Evolutionary conservation across 257 asterid species (phyloP).

Genomic region (Nicotiana undulata): DNA sequence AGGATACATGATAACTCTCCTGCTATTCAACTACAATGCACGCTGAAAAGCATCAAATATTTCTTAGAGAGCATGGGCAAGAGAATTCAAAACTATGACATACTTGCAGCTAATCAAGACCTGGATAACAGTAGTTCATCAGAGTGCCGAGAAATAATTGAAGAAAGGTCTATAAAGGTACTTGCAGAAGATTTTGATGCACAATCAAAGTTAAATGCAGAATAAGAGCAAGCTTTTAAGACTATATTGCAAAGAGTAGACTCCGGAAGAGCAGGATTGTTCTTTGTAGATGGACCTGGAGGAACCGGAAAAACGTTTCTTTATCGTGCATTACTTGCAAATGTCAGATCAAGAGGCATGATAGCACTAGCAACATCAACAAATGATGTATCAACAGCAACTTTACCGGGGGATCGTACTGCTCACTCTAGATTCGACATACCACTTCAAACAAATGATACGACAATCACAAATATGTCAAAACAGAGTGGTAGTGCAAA

Average conservation of each 20-base stretch:
- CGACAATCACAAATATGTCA: no score
- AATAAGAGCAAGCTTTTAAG: neutral
- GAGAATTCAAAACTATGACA: no score
- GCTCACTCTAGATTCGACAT: slow-evolving; percentile 4
- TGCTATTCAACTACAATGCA: no score
- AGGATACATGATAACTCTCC: no score
- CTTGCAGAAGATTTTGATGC: neutral
- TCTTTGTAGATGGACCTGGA: neutral
- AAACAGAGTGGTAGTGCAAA: no score
- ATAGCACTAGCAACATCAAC: neutral
- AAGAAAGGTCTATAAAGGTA: neutral
- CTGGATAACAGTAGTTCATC: no score
- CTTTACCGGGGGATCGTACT: neutral
- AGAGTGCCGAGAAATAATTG: neutral
- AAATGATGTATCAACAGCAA: neutral
- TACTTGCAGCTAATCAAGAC: no score
- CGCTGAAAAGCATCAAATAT: no score
- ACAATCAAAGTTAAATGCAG: neutral
- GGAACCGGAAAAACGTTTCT: neutral
- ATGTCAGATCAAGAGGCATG: no score
- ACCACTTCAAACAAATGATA: neutral
- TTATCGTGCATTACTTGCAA: no score
- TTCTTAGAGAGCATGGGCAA: no score
- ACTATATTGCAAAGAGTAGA: neutral
- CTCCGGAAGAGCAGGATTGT: no score